Percentiles rank a stretch among this genome's conserved stretches.
Conservation (phyloP, 768 basidiomycete genomes). For the Tulasnella sp. region DNA sequence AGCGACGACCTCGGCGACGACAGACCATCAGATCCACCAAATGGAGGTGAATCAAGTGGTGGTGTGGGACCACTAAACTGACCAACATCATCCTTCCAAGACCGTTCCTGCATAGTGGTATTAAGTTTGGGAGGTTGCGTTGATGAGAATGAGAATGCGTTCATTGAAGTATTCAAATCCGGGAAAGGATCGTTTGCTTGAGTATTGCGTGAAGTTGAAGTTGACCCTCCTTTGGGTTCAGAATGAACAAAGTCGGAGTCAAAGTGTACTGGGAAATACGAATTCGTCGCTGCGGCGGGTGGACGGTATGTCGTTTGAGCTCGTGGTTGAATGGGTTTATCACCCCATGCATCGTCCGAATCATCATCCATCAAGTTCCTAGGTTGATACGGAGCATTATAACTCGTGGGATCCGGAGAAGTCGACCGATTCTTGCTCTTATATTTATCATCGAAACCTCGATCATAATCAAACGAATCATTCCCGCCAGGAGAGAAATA, state of each 20-base stretch:
- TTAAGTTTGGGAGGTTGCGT: no score
- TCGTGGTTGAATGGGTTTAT: no score
- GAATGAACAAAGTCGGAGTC: constrained; percentile 14
- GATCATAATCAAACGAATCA: no score
- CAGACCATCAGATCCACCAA: not conserved
- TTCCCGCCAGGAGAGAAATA: no score
- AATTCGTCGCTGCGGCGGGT: not conserved
- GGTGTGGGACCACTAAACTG: not conserved
- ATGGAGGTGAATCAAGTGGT: not conserved
- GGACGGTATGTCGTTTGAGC: constrained; percentile 1
- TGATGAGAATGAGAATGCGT: not conserved
- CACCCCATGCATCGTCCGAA: no score
- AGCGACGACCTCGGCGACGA: no score
- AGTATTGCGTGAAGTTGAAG: not conserved
- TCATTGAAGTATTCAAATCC: not conserved
- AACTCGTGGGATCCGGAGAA: no score
- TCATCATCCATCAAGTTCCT: not conserved
- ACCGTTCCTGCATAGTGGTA: no score
- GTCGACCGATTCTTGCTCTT: no score
- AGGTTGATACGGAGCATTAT: no score
- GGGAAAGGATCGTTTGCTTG: not conserved
- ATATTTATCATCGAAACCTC: no score
- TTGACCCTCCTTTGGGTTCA: not conserved
- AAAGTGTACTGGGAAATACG: constrained; percentile 12
- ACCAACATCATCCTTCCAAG: no score